Evolutionary conservation across 345 rosid species (phyloP).

Genomic region (Psidium friedrichsthalianum): DNA sequence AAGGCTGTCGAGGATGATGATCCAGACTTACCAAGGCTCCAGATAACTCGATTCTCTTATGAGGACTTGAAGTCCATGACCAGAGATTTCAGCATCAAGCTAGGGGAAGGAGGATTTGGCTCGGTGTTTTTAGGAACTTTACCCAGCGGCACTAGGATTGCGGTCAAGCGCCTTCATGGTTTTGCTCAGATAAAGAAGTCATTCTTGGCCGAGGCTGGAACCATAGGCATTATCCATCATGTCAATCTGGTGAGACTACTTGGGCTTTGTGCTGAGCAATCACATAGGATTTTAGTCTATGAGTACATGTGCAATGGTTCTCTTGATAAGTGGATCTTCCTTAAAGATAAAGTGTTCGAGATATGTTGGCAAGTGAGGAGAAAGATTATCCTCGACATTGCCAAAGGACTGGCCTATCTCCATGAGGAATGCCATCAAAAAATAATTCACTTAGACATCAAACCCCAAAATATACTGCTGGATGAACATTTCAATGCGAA

Average conservation of each 20-base stretch:
- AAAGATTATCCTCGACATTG: neutral
- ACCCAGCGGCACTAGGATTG: neutral
- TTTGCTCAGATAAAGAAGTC: neutral
- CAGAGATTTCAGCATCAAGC: neutral
- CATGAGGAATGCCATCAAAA: neutral
- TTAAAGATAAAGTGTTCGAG: neutral
- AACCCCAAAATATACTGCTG: neutral
- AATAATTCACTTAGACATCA: neutral
- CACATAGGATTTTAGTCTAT: neutral
- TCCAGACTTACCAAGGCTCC: neutral
- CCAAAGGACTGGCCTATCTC: neutral
- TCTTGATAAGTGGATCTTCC: neutral
- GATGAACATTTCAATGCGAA: neutral
- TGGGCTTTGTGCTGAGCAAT: neutral
- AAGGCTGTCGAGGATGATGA: neutral
- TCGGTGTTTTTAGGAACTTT: neutral
- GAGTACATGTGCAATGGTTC: neutral
- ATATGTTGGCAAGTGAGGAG: neutral
- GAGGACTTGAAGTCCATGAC: neutral
- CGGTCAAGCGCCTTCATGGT: neutral
- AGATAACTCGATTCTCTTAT: neutral
- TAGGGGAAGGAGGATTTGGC: neutral
- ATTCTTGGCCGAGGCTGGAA: fast-evolving
- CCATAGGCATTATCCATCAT: neutral
- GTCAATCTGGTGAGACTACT: neutral